Conservation (phyloP, 148 eudicot species). For the Cornus kousa region DNA sequence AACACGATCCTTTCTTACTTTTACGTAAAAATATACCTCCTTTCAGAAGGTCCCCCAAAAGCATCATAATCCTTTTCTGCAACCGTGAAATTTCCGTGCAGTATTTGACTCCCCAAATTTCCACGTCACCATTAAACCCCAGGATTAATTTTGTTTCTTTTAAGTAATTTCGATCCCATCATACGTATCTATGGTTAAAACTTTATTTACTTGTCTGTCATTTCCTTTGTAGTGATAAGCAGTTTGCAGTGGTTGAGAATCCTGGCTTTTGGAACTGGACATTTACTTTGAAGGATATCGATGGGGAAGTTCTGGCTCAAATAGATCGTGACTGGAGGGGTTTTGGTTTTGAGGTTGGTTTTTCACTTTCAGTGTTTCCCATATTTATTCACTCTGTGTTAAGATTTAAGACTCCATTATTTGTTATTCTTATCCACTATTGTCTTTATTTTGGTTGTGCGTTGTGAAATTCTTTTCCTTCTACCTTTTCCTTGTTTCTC, state of each 20-base stretch:
- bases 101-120: neutral
- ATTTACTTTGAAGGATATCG: slow-evolving; percentile 82
- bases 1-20: too few species aligned
- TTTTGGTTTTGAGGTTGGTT: slow-evolving; percentile 88
- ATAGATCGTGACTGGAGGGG: slow-evolving; percentile 99
- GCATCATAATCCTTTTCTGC: neutral
- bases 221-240: slow-evolving; percentile 53
- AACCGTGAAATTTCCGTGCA: neutral
- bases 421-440: neutral
- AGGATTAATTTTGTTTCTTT: neutral
- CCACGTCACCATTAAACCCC: neutral
- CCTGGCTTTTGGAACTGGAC: slow-evolving; percentile 98
- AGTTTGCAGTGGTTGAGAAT: slow-evolving; percentile 95
- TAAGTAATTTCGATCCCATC: neutral
- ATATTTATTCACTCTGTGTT: neutral
- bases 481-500: too few species aligned
- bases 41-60: neutral
- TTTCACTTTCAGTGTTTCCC: slow-evolving; percentile 9
- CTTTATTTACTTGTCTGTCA: neutral
- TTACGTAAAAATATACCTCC: neutral
- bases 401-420: neutral
- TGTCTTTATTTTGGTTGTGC: neutral
- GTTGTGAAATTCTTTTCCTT: neutral
- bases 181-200: neutral
- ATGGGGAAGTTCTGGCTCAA: slow-evolving; percentile 80